Conservation (phyloP, 2,329 filamentous ascomycete species). For the Claviceps digitariae region DNA sequence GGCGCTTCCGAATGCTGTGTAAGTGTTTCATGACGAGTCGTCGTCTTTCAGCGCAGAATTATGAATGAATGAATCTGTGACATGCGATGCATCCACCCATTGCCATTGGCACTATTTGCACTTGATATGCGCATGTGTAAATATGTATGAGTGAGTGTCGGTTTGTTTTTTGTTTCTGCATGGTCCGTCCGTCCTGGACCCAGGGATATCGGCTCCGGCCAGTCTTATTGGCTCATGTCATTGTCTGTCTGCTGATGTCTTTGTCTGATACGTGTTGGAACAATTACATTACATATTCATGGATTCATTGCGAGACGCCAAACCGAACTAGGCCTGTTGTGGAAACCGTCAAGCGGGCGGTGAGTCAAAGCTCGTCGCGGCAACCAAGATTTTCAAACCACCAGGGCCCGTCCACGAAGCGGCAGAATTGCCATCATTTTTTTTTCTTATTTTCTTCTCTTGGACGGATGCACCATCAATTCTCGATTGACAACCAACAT, state of each 20-base stretch:
- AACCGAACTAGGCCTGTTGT: background rate
- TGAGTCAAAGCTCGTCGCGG: background rate
- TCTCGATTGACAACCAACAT: background rate
- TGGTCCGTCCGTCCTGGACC: background rate
- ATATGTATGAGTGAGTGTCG: background rate
- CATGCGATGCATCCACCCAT: background rate
- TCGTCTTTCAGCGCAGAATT: background rate
- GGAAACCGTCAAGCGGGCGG: no score
- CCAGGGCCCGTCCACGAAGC: background rate
- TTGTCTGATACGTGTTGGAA: no score
- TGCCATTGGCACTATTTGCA: no score
- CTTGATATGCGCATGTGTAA: no score
- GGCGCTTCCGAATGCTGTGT: slow-evolving; percentile 3
- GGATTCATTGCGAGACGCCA: background rate
- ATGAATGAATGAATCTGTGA: background rate
- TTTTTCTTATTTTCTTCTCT: background rate
- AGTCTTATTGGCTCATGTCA: background rate
- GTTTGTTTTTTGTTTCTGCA: no score
- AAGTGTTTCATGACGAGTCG: slow-evolving; percentile 7
- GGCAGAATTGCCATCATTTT: slow-evolving; percentile 6
- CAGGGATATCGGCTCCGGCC: background rate
- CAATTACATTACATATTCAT: no score
- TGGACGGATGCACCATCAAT: background rate
- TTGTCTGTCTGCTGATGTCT: background rate
- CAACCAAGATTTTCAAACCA: slow-evolving; percentile 1